Conservation (phyloP, 306 rosid species). For the Quillaja saponaria region DNA sequence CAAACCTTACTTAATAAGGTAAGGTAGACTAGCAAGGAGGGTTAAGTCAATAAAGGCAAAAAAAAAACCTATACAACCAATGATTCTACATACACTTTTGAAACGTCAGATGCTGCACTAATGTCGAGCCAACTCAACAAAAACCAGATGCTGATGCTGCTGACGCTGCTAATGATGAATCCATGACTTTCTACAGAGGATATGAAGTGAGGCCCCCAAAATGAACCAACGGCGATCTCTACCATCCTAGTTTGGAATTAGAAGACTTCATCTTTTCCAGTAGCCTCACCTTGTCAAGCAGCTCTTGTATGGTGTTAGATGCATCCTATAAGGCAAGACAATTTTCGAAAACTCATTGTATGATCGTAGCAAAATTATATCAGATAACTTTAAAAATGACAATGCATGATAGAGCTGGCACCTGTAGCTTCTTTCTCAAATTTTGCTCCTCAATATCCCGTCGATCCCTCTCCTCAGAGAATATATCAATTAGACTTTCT, state of each 20-base stretch:
- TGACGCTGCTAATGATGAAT: constrained; percentile 20
- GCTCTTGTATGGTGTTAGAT: constrained; percentile 66
- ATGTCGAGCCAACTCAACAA: neutral
- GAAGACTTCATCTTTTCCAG: constrained; percentile 50
- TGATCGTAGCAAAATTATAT: neutral
- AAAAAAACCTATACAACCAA: constrained; percentile 16
- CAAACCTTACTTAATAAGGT: too few species aligned
- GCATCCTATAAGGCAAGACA: constrained; percentile 60
- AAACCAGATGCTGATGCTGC: constrained; percentile 9
- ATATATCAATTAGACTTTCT: constrained; percentile 68
- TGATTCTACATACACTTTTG: constrained; percentile 11
- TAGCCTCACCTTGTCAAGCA: constrained; percentile 56
- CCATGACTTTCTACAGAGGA: neutral
- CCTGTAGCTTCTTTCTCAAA: constrained; percentile 79
- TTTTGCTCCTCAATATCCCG: constrained; percentile 63
- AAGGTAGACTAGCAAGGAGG: too few species aligned
- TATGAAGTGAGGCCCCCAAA: constrained; percentile 14
- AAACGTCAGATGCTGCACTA: neutral
- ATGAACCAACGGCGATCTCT: too few species aligned
- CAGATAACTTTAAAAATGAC: neutral
- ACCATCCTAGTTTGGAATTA: constrained; percentile 17
- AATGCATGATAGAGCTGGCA: neutral
- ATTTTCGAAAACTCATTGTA: neutral
- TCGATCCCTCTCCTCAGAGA: constrained; percentile 83
- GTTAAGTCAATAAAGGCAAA: neutral